phyloP scores from a whole-genome alignment of 768 basidiomycete genomes.

The Phylloporus rhodoxanthus region DNA sequence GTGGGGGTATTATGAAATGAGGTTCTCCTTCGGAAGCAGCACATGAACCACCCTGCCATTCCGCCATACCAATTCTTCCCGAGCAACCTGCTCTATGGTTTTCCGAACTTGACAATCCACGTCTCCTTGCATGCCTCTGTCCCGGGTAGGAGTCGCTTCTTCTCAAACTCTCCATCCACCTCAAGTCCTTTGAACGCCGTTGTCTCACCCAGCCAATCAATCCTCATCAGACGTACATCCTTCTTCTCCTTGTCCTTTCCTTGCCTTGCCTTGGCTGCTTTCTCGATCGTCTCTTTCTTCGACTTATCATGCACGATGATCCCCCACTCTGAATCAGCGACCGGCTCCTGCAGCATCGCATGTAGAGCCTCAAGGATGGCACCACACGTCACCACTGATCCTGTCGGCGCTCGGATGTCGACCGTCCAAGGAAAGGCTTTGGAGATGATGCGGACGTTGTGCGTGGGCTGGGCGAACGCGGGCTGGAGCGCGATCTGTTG shows the following conservation, averaged over 20 bases:
- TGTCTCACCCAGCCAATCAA: slow-evolving; percentile 58
- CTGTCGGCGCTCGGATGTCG: slow-evolving; percentile 39
- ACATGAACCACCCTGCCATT: background rate
- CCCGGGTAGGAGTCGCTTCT: slow-evolving; percentile 46
- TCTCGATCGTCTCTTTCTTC: slow-evolving; percentile 40
- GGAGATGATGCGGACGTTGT: slow-evolving; percentile 47
- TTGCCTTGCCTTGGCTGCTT: slow-evolving; percentile 44
- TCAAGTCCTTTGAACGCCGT: slow-evolving; percentile 60
- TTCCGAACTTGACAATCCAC: slow-evolving; percentile 51
- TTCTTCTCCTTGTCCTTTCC: slow-evolving; percentile 27
- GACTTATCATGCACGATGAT: slow-evolving; percentile 42
- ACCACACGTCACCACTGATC: slow-evolving; percentile 40
- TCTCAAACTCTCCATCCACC: slow-evolving; percentile 51
- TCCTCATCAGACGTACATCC: slow-evolving; percentile 42
- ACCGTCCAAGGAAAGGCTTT: slow-evolving; percentile 63
- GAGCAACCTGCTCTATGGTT: slow-evolving; percentile 11
- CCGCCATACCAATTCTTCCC: background rate
- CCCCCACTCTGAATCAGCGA: slow-evolving; percentile 67
- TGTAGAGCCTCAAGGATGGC: slow-evolving; percentile 53
- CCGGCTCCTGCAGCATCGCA: slow-evolving; percentile 42
- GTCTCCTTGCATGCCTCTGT: slow-evolving; percentile 41
- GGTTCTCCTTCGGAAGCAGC: background rate
- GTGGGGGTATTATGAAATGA: background rate
- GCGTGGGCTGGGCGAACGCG: slow-evolving; percentile 33
- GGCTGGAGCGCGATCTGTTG: slow-evolving; percentile 32